Evolutionary conservation across 2,329 filamentous ascomycete genomes (phyloP).

Genomic region (Colletotrichum horii): DNA sequence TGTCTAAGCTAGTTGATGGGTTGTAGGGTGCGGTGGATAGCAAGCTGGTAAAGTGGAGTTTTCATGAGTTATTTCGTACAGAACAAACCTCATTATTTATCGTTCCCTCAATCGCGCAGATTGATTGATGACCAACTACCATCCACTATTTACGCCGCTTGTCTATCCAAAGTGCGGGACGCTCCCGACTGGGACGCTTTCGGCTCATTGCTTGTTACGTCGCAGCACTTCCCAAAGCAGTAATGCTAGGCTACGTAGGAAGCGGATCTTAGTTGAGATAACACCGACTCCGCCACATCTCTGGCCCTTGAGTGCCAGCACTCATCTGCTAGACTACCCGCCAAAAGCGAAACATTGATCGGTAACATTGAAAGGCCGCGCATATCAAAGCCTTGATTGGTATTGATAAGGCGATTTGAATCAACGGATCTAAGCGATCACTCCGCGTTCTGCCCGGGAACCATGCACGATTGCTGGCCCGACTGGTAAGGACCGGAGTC

Average conservation of each 20-base stretch:
- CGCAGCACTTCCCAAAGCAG: not conserved
- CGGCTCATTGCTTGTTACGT: rapidly evolving
- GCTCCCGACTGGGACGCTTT: not conserved
- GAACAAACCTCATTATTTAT: not conserved
- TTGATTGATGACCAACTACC: not conserved
- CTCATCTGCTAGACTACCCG: not conserved
- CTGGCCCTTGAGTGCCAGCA: not conserved
- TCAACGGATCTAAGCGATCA: not conserved
- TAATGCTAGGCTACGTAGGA: not conserved
- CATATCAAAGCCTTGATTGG: not conserved
- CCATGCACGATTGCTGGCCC: rapidly evolving
- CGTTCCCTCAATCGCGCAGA: not conserved
- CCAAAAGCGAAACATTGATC: rapidly evolving
- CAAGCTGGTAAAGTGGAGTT: not conserved
- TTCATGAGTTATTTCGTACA: not conserved
- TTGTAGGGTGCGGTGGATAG: not conserved
- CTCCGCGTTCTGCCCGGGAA: not conserved
- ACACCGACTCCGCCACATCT: not conserved
- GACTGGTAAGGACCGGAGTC: not conserved
- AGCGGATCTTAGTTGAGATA: not conserved
- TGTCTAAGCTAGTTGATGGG: not conserved
- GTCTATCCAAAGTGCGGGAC: not conserved
- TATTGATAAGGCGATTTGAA: not conserved
- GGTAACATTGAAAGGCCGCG: not conserved
- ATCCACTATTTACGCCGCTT: not conserved